Evolutionary conservation across 768 basidiomycete genomes (phyloP), one percentile per base, ranked within the genome.

Genomic region (Polyporus arcularius): DNA sequence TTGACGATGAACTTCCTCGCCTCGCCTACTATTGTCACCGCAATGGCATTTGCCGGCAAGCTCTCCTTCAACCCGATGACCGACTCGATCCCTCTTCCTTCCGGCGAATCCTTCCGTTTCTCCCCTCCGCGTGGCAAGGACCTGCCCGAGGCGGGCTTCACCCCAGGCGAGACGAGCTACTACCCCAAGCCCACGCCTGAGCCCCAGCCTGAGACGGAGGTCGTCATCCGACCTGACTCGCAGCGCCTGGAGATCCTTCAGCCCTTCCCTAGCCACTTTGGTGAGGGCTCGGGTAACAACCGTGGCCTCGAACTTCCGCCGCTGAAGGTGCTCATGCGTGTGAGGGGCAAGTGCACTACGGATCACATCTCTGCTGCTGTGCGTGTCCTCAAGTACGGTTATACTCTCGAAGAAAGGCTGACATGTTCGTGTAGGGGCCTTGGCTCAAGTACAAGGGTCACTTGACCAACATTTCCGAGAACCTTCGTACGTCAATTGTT

Each of bases 381-480:
- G 67, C 53, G 87, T 76, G 16, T 12, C 14, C 9, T 14, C 14
- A 10, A 45, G 54, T 28, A 3, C 6, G 9, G 16, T 57, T 18
- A 15, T 16, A 53, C 15, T 12, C 15, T 11, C 14, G 38, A 40
- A 15, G 18, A 21, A 26, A 32, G 51, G 4, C 51, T 28, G 21
- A 38, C 43, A 28, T 12, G 26, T 40, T n/a, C 21, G 5, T 57
- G 26, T 68, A 92, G 90, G 97, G 97, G 2, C 93, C 95, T 38
- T 99, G 97, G 97, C 78, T 99, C 65, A 98, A 98, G 79, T 99
- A 96, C 80, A 98, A 98, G 73, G 97, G 93, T 0, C 96, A 98
- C 76, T 78, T 98, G 42, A 89, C 90, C 35, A 98, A 98, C 72
- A 97, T 98, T 61, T 94, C 96, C 4, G 94, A 98, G 75, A 98